These are phyloP conservation scores for Pyrenochaeta sp. DNA, from an alignment of 2,329 filamentous ascomycete species.

Conservation along the genomic window DNA sequence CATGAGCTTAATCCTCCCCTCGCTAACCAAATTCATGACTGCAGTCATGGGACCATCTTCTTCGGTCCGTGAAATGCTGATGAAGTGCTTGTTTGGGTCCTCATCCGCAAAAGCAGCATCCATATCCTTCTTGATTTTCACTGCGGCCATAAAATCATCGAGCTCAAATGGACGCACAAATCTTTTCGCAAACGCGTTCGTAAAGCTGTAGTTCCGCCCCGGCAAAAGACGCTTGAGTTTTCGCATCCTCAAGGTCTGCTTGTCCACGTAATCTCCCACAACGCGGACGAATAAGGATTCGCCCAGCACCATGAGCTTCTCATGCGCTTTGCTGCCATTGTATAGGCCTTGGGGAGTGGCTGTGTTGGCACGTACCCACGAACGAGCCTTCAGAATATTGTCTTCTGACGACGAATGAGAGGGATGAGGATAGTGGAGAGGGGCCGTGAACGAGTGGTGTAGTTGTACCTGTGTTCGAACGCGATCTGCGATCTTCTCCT, in stretches of 20 bases:
- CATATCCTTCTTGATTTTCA: slow-evolving; percentile 66
- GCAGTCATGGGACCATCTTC: slow-evolving; percentile 73
- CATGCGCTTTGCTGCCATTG: slow-evolving; percentile 48
- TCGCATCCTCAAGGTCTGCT: slow-evolving; percentile 66
- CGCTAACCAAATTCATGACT: slow-evolving; percentile 70
- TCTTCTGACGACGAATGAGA: slow-evolving; percentile 7
- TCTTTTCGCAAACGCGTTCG: slow-evolving; percentile 64
- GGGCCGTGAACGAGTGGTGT: slow-evolving; percentile 32
- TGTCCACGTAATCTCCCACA: slow-evolving; percentile 63
- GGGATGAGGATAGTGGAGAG: slow-evolving; percentile 26
- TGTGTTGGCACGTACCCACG: slow-evolving; percentile 57
- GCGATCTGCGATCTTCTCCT: slow-evolving; percentile 31
- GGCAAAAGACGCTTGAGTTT: slow-evolving; percentile 64
- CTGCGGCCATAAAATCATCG: slow-evolving; percentile 59
- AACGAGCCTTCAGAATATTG: slow-evolving; percentile 45
- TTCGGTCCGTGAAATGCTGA: slow-evolving; percentile 64
- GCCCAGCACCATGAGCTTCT: slow-evolving; percentile 50
- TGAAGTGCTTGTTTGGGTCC: slow-evolving; percentile 27
- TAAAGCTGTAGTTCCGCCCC: slow-evolving; percentile 70
- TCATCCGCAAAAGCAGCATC: slow-evolving; percentile 61
- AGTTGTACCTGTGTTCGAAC: slow-evolving; percentile 34
- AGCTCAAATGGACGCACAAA: slow-evolving; percentile 64
- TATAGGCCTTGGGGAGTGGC: slow-evolving; percentile 53
- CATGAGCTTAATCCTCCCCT: slow-evolving; percentile 64
- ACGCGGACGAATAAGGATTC: slow-evolving; percentile 53